phyloP scores from a whole-genome alignment of 495 filamentous ascomycete species.

The Entonaema liquescens region DNA sequence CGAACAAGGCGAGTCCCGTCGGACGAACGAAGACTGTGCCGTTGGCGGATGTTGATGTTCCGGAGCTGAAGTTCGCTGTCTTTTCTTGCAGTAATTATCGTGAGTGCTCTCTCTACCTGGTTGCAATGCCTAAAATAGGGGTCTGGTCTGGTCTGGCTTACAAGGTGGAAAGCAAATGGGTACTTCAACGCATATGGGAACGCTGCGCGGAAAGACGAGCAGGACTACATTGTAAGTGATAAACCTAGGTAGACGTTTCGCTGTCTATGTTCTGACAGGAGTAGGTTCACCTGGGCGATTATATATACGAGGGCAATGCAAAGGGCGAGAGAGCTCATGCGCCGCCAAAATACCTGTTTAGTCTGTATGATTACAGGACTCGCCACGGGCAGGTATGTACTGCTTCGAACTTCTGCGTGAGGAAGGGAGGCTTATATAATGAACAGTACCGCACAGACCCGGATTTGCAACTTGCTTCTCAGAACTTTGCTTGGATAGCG shows the following conservation, averaged over 20 bases:
- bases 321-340: conserved; percentile 39
- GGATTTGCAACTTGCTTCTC: conserved; percentile 65
- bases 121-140: not conserved
- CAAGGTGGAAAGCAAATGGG: conserved; percentile 45
- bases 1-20: conserved; percentile 54
- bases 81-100: conserved; percentile 67
- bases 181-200: conserved; percentile 75
- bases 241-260: not conserved
- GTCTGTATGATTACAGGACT: conserved; percentile 67
- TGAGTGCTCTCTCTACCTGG: conserved; percentile 38
- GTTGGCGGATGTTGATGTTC: conserved; percentile 48
- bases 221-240: conserved; percentile 65
- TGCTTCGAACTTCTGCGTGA: not conserved
- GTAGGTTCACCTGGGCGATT: conserved; percentile 69
- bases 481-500: conserved; percentile 71
- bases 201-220: conserved; percentile 69
- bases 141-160: conserved; percentile 13
- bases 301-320: conserved; percentile 68
- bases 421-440: not conserved
- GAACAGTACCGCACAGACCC: conserved; percentile 66
- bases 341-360: conserved; percentile 44
- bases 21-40: conserved; percentile 66
- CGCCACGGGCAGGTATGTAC: conserved; percentile 44
- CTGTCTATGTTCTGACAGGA: conserved; percentile 1
- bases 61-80: conserved; percentile 60